Base-by-base conservation (phyloP, 371 early-diverging fungal species). In the Conidiobolus incongruus region DNA sequence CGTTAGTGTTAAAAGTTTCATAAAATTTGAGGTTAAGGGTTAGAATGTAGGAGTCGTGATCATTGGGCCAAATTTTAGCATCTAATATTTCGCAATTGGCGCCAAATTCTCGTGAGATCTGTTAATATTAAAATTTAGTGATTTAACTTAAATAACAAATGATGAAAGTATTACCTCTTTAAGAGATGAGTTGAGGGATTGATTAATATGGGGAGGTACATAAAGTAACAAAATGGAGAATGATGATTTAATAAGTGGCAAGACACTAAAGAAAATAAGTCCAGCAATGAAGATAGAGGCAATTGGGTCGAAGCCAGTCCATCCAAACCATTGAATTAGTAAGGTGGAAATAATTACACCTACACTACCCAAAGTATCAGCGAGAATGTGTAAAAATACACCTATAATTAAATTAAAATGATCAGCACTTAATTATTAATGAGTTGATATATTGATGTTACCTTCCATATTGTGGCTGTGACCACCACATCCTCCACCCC, bases 291-390 rank as follows among this genome's bases (percentile, higher is more conserved):
- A 70, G 29, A 95, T 66, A 10, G 90, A 89, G n/a, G 89, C 88
- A 35, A 91, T 67, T 0, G 96, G 92, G 56, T 95, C 96, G 38
- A 88, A 77, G 28, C 91, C 89, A 11, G 80, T 81, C 92, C 92
- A 91, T 3, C 84, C 89, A 55, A 80, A 87, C 59, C 62, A 72
- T 52, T 81, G 61, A 31, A 95, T 87, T 29, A 90, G 53, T n/a
- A 91, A 47, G 0, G 89, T 80, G 0, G 91, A 90, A 15, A 87
- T 69, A 42, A 95, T 89, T 1, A 95, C 93, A 37, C 91, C 92
- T 1, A 89, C 86, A 22, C 88, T 87, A 5, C 96, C 96, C 12
- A 95, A 63, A 1, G 93, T 86, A 58, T 95, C 96, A 4, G 91
- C 88, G 52, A 95, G 60, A 29, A 95, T 77, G 49, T 94, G 96